Evolutionary conservation across 768 basidiomycete species (phyloP).

Genomic region (Pisolithus orientalis): DNA sequence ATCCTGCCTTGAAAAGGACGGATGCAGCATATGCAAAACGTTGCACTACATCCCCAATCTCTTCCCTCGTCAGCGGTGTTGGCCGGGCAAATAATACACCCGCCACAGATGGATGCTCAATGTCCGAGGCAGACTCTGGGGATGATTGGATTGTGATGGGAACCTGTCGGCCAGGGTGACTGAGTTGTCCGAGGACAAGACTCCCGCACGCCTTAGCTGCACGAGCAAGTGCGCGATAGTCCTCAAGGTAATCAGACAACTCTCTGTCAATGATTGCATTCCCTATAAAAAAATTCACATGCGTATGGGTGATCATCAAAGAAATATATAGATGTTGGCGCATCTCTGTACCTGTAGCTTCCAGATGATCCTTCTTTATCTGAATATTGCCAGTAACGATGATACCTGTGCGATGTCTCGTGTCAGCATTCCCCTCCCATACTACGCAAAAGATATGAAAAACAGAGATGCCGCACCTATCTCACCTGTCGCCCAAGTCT

Average conservation of each 20-base stretch:
- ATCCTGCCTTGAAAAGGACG: slow-evolving; percentile 51
- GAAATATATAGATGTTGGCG: background rate
- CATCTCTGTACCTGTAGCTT: slow-evolving; percentile 29
- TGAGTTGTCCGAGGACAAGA: slow-evolving; percentile 27
- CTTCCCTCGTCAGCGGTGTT: slow-evolving; percentile 35
- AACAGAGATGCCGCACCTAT: slow-evolving; percentile 16
- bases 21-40: slow-evolving; percentile 49
- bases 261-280: slow-evolving; percentile 28
- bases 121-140: slow-evolving; percentile 28
- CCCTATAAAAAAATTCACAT: slow-evolving; percentile 8
- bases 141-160: slow-evolving; percentile 30
- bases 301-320: background rate
- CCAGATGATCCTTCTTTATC: slow-evolving; percentile 29
- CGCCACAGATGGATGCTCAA: slow-evolving; percentile 28
- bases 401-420: slow-evolving; percentile 20
- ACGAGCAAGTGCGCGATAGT: slow-evolving; percentile 18
- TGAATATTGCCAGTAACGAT: slow-evolving; percentile 29
- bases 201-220: slow-evolving; percentile 27
- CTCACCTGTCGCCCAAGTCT: slow-evolving; percentile 27
- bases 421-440: background rate
- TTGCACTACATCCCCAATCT: slow-evolving; percentile 45
- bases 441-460: background rate
- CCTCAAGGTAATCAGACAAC: slow-evolving; percentile 16
- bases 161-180: slow-evolving; percentile 29
- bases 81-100: slow-evolving; percentile 27